phyloP scores from a whole-genome alignment of 192 early-diverging fungal species.

The Funneliformis mosseae region DNA sequence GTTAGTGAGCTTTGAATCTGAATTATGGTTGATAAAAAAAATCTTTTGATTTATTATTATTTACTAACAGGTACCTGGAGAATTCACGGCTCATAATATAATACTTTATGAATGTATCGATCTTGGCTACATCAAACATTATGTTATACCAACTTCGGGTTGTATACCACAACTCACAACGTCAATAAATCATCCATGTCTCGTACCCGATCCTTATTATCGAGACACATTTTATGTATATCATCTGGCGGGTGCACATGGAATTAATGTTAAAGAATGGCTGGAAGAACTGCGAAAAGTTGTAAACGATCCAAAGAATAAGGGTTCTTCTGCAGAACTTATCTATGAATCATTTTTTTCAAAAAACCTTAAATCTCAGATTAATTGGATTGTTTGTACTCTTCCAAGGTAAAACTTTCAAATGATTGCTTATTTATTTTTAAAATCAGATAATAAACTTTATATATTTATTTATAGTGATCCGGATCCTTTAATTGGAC shows the following conservation, averaged over 20 bases:
- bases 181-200: conserved; percentile 37
- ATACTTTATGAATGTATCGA: conserved; percentile 48
- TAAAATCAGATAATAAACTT: background rate
- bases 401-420: conserved; percentile 13
- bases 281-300: conserved; percentile 39
- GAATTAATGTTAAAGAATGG: conserved; percentile 63
- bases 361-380: conserved; percentile 13
- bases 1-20: background rate
- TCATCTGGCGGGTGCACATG: conserved; percentile 71
- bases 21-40: background rate
- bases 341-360: background rate
- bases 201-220: conserved; percentile 64
- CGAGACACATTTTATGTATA: conserved; percentile 67
- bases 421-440: background rate
- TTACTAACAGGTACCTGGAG: background rate
- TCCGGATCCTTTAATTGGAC: conserved; percentile 28
- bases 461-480: background rate
- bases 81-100: conserved; percentile 22
- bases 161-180: background rate
- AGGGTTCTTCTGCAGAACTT: background rate
- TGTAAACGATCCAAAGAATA: conserved; percentile 1
- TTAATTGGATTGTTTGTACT: conserved; percentile 19
- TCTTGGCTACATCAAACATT: conserved; percentile 38
- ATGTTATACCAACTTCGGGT: conserved; percentile 17
- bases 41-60: background rate